Base-by-base conservation (phyloP, 2,329 filamentous ascomycete genomes). In the Byssoonygena ceratinophila region DNA sequence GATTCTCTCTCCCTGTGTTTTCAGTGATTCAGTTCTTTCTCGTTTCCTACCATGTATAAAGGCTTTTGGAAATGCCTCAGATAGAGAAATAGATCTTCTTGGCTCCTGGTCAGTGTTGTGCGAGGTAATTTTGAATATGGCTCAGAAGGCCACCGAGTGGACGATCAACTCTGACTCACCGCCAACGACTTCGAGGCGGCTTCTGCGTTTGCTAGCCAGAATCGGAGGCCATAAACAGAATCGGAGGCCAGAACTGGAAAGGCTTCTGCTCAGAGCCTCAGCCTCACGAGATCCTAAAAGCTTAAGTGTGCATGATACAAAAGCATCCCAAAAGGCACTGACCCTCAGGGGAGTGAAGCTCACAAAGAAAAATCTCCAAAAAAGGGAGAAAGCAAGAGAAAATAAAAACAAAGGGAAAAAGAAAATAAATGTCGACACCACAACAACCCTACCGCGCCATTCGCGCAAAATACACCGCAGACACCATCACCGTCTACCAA, bases 401-500 rank as follows among this genome's bases (percentile, higher is more conserved):
- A 22, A 40, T 14, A 23, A 20, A 22, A 23, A 20, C 16, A 23
- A 23, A 22, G 16, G 12, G n/a, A 36, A 8, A 4, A 14, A 36
- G 16, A 39, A 39, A 9, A 12, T 25, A 37, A 34, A 51, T 51
- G 48, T 36, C 23, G 8, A 3, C 44, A 16, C 8, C 43, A 31
- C 43, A 46, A 16, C 51, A 46, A 16, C 51, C 52, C 16, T 71
- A 71, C 58, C 73, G 74, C 48, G 73, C 79, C 55, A 77, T 81
- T 55, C 75, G 79, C 32, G 78, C 78, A 12, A 55, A 60, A 14
- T 75, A 75, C 61, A 73, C 77, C 55, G 58, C 67, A 5, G 58
- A 70, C 1, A 78, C 74, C 25, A 77, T 83, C 56, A 81, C 76
- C 2, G 73, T 83, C 53, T 83, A 83, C 64, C 80, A 83, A 65